These are phyloP conservation scores for Sugiyamaella paludigena DNA, from an alignment of 1,139 yeast species.

Conservation along the genomic window DNA sequence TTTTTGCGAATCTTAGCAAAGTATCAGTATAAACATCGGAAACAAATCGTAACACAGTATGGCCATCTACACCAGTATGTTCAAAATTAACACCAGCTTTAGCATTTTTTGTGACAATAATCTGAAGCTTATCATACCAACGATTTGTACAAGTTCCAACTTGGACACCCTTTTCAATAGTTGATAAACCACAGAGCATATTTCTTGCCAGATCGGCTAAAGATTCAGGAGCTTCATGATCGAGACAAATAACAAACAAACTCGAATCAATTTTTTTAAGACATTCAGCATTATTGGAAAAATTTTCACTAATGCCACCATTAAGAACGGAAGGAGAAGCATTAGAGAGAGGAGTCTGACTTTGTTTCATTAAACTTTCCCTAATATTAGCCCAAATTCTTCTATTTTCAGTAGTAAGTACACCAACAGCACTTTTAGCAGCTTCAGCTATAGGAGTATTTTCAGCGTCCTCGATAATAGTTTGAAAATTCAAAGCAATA, in stretches of 20 bases:
- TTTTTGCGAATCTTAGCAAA: slow-evolving; percentile 77
- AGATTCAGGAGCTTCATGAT: slow-evolving; percentile 67
- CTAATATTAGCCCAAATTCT: slow-evolving; percentile 80
- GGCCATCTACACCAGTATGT: slow-evolving; percentile 96
- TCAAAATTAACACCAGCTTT: slow-evolving; percentile 93
- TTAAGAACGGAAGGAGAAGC: slow-evolving; percentile 41
- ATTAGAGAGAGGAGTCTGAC: slow-evolving; percentile 21
- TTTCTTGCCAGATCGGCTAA: slow-evolving; percentile 71
- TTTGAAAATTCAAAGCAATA: slow-evolving; percentile 68
- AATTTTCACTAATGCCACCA: slow-evolving; percentile 28
- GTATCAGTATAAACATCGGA: slow-evolving; percentile 91
- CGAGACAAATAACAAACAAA: slow-evolving; percentile 75
- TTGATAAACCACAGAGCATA: slow-evolving; percentile 84
- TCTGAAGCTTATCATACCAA: slow-evolving; percentile 91
- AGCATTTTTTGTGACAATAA: slow-evolving; percentile 86
- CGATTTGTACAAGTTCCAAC: slow-evolving; percentile 92
- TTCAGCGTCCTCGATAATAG: slow-evolving; percentile 70
- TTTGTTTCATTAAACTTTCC: slow-evolving; percentile 41
- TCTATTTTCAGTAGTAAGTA: slow-evolving; percentile 83
- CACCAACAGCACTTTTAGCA: slow-evolving; percentile 83
- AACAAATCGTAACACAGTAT: slow-evolving; percentile 83
- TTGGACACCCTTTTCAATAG: slow-evolving; percentile 77
- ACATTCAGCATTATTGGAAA: slow-evolving; percentile 57
- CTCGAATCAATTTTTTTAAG: slow-evolving; percentile 75
- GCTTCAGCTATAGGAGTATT: slow-evolving; percentile 60